A percentile compares a stretch with the other conserved stretches of the same genome.
Conservation (phyloP, 305 asterid species). For the Plantago coronopus region DNA sequence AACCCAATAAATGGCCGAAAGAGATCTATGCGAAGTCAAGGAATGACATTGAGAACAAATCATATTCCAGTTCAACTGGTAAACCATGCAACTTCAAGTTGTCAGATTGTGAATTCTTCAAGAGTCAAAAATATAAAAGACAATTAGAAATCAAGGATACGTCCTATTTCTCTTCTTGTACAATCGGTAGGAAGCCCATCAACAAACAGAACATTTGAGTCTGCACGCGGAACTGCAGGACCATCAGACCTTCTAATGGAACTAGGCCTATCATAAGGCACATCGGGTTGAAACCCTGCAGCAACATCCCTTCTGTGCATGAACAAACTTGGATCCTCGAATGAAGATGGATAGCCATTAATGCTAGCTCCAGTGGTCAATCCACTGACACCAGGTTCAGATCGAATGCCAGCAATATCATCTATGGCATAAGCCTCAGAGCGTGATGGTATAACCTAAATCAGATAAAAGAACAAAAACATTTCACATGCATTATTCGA, state of each 20-base stretch:
- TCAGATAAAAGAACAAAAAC: conserved; percentile 5
- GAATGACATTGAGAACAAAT: conserved; percentile 22
- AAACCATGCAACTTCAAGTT: neutral
- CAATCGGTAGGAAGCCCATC: conserved; percentile 78
- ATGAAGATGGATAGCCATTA: conserved; percentile 43
- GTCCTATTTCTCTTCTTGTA: conserved; percentile 76
- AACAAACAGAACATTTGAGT: conserved; percentile 60
- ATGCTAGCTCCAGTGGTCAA: conserved; percentile 37
- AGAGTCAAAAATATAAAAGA: conserved; percentile 2
- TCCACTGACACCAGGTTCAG: conserved; percentile 42
- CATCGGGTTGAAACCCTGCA: conserved; percentile 33
- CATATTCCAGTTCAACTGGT: neutral
- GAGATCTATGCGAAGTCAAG: conserved; percentile 55
- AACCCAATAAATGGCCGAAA: conserved; percentile 77
- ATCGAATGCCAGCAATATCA: conserved; percentile 29
- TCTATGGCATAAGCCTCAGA: conserved; percentile 37
- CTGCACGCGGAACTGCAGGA: conserved; percentile 34
- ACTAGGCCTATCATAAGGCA: conserved; percentile 40
- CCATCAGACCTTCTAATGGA: conserved; percentile 41
- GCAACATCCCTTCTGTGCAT: conserved; percentile 39
- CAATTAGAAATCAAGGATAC: conserved; percentile 45
- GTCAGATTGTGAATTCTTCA: neutral
- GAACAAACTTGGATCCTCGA: conserved; percentile 44
- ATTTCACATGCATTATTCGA: conserved; percentile 10
- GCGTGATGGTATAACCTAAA: conserved; percentile 45